Percentiles rank a stretch among this genome's conserved stretches.
Conservation (phyloP, 139 green algal species). For the Cymbomonas tetramitiformis region DNA sequence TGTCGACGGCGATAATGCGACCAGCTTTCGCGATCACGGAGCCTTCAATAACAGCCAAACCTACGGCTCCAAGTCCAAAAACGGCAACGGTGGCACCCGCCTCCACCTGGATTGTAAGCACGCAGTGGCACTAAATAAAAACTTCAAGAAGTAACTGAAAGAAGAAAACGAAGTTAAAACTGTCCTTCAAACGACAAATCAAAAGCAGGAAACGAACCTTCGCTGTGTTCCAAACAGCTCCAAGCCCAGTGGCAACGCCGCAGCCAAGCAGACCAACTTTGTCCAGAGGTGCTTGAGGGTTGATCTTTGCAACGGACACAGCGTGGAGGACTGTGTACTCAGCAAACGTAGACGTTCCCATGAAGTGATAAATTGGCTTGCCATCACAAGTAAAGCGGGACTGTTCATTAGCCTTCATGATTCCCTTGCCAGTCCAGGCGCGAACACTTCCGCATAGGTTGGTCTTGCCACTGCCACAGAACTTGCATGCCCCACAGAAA, state of each 20-base stretch:
- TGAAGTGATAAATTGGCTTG: constrained; percentile 90
- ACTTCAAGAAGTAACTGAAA: no score
- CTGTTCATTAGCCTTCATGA: constrained; percentile 69
- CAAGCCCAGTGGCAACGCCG: constrained; percentile 66
- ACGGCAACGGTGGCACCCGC: constrained; percentile 61
- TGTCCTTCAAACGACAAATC: no score
- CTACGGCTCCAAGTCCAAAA: constrained; percentile 33
- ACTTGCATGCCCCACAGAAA: constrained; percentile 62
- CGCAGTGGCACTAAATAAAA: no score
- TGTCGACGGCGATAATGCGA: constrained; percentile 84
- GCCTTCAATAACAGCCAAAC: constrained; percentile 75
- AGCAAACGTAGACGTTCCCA: constrained; percentile 91
- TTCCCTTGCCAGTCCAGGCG: constrained; percentile 65
- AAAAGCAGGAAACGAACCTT: no score
- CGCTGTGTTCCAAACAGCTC: constrained; percentile 88
- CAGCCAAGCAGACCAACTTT: constrained; percentile 62
- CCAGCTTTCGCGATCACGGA: constrained; percentile 51
- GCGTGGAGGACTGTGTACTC: constrained; percentile 97
- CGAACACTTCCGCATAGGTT: constrained; percentile 80
- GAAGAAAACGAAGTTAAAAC: no score
- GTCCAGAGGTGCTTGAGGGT: constrained; percentile 23
- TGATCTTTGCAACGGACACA: constrained; percentile 35
- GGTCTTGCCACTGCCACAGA: constrained; percentile 76
- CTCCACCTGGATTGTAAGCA: no score
- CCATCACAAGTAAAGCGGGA: constrained; percentile 17